phyloP scores from a whole-genome alignment of 2,329 filamentous ascomycete genomes.

The Xylariomycetidae sp. region DNA sequence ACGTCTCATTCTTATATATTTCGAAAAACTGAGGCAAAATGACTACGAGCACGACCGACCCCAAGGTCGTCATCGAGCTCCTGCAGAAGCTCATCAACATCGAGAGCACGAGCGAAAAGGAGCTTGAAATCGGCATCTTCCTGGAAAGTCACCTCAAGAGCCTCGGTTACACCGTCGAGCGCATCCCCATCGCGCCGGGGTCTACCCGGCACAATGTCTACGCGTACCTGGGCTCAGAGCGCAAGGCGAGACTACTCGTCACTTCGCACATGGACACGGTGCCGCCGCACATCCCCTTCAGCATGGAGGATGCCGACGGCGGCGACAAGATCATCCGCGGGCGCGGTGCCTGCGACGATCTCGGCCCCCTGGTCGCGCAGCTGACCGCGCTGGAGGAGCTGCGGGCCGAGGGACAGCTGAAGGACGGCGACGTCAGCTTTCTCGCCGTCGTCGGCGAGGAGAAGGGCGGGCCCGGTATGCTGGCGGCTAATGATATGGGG shows the following conservation, averaged over 20 bases:
- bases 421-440: constrained; percentile 25
- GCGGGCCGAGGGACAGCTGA: constrained; percentile 17
- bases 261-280: constrained; percentile 36
- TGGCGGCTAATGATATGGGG: constrained; percentile 39
- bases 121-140: constrained; percentile 30
- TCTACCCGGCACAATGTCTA: constrained; percentile 33
- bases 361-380: constrained; percentile 41
- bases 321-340: constrained; percentile 39
- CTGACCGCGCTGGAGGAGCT: constrained; percentile 39
- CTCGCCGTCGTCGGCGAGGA: constrained; percentile 46
- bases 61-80: constrained; percentile 19
- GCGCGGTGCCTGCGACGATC: constrained; percentile 36
- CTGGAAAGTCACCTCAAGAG: constrained; percentile 25
- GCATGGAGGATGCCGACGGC: constrained; percentile 18
- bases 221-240: constrained; percentile 29
- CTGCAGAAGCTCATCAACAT: constrained; percentile 31
- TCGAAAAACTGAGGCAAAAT: constrained; percentile 4
- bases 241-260: constrained; percentile 27
- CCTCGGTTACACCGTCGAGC: constrained; percentile 32
- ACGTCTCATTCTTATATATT: too few relatives aligned
- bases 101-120: constrained; percentile 31
- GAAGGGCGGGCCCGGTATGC: constrained; percentile 51
- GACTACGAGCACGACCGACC: constrained; percentile 11
- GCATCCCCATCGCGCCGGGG: constrained; percentile 27
- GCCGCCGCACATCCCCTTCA: constrained; percentile 49